phyloP scores from a whole-genome alignment of 805 yeast species.

The Ogataea ramenticola region DNA sequence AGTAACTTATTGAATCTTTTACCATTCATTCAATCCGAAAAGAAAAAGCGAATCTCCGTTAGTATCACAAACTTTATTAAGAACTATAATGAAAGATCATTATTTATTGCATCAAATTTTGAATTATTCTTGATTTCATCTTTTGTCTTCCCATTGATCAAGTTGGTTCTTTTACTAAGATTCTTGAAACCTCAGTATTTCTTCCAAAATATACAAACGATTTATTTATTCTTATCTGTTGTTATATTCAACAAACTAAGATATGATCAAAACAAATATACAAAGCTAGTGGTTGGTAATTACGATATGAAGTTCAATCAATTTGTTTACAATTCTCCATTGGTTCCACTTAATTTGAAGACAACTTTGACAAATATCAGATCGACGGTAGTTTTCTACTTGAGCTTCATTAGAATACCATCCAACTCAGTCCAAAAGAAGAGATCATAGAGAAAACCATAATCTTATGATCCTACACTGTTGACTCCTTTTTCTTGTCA shows the following conservation, averaged over 20 bases:
- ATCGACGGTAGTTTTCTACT: slow-evolving; percentile 2
- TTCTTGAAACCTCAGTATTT: slow-evolving; percentile 23
- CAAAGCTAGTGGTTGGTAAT: slow-evolving; percentile 41
- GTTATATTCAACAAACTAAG: slow-evolving; percentile 53
- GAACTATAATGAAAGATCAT: slow-evolving; percentile 34
- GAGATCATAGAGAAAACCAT: neutral
- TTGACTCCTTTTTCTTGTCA: too few species aligned
- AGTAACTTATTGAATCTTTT: slow-evolving; percentile 44
- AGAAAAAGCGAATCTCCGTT: slow-evolving; percentile 21
- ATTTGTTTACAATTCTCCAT: slow-evolving; percentile 25
- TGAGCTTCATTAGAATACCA: slow-evolving; percentile 9
- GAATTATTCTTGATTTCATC: slow-evolving; percentile 37
- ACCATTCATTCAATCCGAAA: slow-evolving; percentile 26
- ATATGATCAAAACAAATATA: slow-evolving; percentile 47
- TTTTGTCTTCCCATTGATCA: slow-evolving; percentile 32
- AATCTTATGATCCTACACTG: too few species aligned
- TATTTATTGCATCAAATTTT: slow-evolving; percentile 37
- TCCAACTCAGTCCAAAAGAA: neutral
- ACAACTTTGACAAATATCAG: slow-evolving; percentile 6
- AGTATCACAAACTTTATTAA: slow-evolving; percentile 27
- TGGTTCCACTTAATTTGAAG: slow-evolving; percentile 27
- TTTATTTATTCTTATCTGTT: slow-evolving; percentile 37
- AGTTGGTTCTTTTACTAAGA: slow-evolving; percentile 32
- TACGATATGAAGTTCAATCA: slow-evolving; percentile 36
- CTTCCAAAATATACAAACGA: slow-evolving; percentile 21